These are phyloP conservation scores for Closterium sp. DNA, from an alignment of 139 green algal species.

Conservation along the genomic window DNA sequence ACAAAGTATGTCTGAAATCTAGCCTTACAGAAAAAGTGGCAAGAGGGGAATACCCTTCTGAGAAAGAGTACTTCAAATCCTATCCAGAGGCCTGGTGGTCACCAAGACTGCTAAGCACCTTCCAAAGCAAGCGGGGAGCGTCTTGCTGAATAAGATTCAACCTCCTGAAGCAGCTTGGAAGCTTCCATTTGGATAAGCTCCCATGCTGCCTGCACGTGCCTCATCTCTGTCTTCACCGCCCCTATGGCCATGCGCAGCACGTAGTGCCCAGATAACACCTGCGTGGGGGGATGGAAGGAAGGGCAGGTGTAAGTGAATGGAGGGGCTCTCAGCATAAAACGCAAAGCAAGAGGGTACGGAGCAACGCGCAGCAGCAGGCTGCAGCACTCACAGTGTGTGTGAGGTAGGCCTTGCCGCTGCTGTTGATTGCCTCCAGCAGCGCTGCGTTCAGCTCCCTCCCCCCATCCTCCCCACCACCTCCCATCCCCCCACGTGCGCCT, in stretches of 20 bases:
- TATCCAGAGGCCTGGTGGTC: no score
- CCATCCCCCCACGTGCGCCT: not conserved
- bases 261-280: conserved; percentile 29
- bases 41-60: no score
- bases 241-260: conserved; percentile 30
- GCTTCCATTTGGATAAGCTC: conserved; percentile 12
- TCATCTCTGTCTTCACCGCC: conserved; percentile 18
- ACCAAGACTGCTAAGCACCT: no score
- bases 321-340: no score
- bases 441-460: not conserved
- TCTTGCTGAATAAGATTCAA: no score
- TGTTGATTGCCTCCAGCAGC: not conserved
- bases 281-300: not conserved
- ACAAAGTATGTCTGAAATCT: no score
- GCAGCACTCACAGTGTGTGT: not conserved
- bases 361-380: not conserved
- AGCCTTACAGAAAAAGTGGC: no score
- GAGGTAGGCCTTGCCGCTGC: not conserved
- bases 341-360: no score
- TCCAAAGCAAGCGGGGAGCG: no score
- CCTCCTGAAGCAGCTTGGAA: not conserved
- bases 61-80: no score
- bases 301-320: no score
- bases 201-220: conserved; percentile 40
- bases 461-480: not conserved